These are phyloP conservation scores for Trichophyton schoenleinii DNA, from an alignment of 2,329 filamentous ascomycete species.

Conservation along the genomic window DNA sequence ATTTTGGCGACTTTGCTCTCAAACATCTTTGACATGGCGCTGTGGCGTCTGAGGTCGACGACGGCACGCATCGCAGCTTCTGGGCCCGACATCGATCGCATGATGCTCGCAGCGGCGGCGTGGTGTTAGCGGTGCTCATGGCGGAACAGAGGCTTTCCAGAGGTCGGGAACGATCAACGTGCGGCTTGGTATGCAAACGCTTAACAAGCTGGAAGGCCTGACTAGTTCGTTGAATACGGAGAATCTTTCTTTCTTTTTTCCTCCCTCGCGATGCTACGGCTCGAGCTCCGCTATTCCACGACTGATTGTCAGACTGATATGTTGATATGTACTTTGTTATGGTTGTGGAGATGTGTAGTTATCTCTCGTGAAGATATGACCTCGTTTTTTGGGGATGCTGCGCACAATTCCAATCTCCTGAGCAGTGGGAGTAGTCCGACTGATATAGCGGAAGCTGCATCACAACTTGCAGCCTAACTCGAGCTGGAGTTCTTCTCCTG, in stretches of 20 bases:
- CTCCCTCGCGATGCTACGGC: background rate
- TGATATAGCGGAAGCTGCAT: too few species aligned
- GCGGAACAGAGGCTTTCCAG: background rate
- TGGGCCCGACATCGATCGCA: background rate
- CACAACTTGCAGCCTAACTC: background rate
- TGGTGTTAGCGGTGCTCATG: background rate
- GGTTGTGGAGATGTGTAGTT: too few species aligned
- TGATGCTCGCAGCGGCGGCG: background rate
- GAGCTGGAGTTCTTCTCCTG: background rate
- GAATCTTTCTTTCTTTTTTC: background rate
- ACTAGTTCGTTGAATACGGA: background rate
- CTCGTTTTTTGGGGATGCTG: too few species aligned
- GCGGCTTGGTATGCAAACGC: background rate
- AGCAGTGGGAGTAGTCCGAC: too few species aligned
- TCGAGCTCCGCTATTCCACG: background rate
- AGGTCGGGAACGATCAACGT: background rate
- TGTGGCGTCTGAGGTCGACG: background rate
- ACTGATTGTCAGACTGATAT: too few species aligned
- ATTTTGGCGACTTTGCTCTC: background rate
- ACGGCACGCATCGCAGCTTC: background rate
- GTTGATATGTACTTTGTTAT: too few species aligned
- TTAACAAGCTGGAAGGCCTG: background rate
- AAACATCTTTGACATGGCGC: background rate
- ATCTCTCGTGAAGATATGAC: too few species aligned
- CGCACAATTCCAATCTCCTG: too few species aligned